Conservation (phyloP, 495 filamentous ascomycete species). For the Xylaria intraflava region DNA sequence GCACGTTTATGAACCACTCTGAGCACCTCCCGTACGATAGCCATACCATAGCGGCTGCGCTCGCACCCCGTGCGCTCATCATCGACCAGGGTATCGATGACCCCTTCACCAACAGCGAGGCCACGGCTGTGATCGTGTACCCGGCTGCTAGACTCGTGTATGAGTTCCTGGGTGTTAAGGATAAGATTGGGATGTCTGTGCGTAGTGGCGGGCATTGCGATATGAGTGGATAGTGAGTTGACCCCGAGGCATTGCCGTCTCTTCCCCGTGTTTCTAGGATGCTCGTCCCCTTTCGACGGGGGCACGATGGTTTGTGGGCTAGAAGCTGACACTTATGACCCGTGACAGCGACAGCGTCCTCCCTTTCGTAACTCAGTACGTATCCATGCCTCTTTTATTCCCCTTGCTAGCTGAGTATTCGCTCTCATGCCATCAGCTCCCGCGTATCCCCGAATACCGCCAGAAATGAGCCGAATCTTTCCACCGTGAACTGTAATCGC, state of each 20-base stretch:
- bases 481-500: no score
- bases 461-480: no score
- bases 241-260: background rate
- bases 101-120: slow-evolving; percentile 46
- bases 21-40: slow-evolving; percentile 47
- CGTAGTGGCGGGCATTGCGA: slow-evolving; percentile 46
- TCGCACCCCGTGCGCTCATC: slow-evolving; percentile 46
- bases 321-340: slow-evolving; percentile 9
- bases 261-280: no score
- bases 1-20: slow-evolving; percentile 43
- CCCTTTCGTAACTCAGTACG: slow-evolving; percentile 47
- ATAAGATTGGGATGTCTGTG: slow-evolving; percentile 45
- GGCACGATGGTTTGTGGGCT: no score
- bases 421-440: no score
- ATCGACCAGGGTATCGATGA: slow-evolving; percentile 46
- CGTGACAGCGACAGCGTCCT: slow-evolving; percentile 36
- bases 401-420: no score
- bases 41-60: slow-evolving; percentile 47
- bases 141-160: slow-evolving; percentile 48
- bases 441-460: no score
- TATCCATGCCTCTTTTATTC: no score
- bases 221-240: slow-evolving; percentile 41
- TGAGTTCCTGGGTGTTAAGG: slow-evolving; percentile 43
- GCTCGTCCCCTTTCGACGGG: background rate
- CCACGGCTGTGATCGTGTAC: slow-evolving; percentile 42